A percentile compares a stretch with the other conserved stretches of the same genome.
Conservation (phyloP, 257 asterid genomes). For the Salvia splendens region DNA sequence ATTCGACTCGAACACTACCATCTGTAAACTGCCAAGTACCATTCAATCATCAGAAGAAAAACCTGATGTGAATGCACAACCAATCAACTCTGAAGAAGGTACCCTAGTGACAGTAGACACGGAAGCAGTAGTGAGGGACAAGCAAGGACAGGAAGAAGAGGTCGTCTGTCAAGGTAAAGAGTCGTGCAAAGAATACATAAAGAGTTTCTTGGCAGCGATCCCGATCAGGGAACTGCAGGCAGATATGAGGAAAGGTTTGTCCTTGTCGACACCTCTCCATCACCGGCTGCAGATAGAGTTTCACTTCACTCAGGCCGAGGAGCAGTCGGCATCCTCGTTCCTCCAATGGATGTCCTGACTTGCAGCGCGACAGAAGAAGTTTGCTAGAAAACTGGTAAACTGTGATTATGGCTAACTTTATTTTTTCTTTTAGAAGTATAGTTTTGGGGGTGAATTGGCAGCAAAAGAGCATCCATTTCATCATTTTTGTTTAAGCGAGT, state of each 20-base stretch:
- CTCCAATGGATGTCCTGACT: constrained; percentile 22
- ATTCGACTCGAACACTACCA: constrained; percentile 60
- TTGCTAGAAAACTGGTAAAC: constrained; percentile 26
- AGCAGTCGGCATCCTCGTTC: no score
- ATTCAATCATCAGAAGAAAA: constrained; percentile 50
- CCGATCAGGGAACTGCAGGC: no score
- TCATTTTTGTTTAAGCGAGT: constrained; percentile 25
- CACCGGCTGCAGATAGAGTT: no score
- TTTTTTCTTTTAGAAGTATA: constrained; percentile 9
- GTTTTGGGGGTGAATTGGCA: constrained; percentile 36
- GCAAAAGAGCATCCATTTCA: constrained; percentile 37
- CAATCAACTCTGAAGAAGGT: constrained; percentile 33
- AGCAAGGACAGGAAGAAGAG: no score
- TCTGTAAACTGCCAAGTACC: constrained; percentile 49
- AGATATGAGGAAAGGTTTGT: no score
- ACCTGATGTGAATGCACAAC: constrained; percentile 31
- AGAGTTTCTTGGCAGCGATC: no score
- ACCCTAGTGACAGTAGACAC: constrained; percentile 29
- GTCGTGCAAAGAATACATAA: no score
- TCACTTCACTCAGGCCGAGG: no score
- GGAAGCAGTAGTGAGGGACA: constrained; percentile 45
- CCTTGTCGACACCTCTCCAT: no score
- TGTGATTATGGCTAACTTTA: constrained; percentile 42
- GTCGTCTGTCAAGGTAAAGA: no score
- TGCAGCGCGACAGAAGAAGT: constrained; percentile 1